A percentile compares a stretch with the other conserved stretches of the same genome.
These are phyloP conservation scores for Marasmius oreades DNA, from an alignment of 1,284 basidiomycete species.

Conservation along the genomic window DNA sequence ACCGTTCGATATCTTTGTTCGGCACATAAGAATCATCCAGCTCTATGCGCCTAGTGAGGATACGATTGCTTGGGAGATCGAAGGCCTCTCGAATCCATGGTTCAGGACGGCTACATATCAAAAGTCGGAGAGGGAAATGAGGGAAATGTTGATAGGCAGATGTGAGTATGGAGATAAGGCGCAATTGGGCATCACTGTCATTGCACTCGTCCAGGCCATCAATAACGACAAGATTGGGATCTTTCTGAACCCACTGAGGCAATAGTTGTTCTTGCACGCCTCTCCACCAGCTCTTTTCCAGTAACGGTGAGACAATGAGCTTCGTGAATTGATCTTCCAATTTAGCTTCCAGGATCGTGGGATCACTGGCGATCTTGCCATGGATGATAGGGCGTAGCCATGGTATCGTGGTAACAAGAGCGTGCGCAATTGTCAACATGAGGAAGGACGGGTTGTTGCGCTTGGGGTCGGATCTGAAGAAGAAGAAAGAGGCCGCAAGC, in stretches of 20 bases:
- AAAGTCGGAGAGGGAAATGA: constrained; percentile 23
- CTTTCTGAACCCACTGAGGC: background rate
- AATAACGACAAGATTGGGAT: background rate
- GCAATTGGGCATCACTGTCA: background rate
- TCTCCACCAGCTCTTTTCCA: background rate
- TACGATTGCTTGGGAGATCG: background rate
- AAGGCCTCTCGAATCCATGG: constrained; percentile 21
- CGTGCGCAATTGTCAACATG: too few species aligned
- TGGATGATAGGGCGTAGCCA: too few species aligned
- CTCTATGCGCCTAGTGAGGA: background rate
- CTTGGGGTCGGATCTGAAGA: too few species aligned
- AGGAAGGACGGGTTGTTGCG: too few species aligned
- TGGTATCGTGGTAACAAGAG: too few species aligned
- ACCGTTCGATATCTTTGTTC: background rate
- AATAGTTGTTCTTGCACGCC: background rate
- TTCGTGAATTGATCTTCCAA: background rate
- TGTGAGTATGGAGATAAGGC: background rate
- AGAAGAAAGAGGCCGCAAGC: too few species aligned
- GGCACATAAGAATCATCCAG: background rate
- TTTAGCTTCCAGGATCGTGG: background rate
- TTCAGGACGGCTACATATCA: constrained; percentile 23
- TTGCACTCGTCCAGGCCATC: too few species aligned
- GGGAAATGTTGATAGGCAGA: background rate
- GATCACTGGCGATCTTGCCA: too few species aligned
- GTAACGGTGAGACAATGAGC: background rate